phyloP scores from a whole-genome alignment of 139 green algal species.

The Nannochloris sp. region DNA sequence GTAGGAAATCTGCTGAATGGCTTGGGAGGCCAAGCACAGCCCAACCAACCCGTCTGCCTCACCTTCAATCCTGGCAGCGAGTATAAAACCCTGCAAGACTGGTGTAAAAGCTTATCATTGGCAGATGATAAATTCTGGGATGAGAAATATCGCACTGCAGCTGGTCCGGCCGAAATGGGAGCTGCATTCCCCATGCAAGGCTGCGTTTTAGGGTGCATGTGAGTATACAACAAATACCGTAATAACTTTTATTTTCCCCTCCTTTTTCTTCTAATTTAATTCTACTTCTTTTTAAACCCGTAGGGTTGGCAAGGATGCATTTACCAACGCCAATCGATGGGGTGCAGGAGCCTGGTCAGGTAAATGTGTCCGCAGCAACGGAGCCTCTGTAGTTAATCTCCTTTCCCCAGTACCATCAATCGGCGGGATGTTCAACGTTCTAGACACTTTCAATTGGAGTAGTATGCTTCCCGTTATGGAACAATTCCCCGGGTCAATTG shows the following conservation, averaged over 20 bases:
- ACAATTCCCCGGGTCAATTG: background rate
- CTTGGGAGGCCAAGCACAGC: too few relatives aligned
- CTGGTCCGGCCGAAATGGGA: background rate
- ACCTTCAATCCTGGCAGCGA: too few relatives aligned
- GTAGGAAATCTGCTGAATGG: too few relatives aligned
- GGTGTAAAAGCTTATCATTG: background rate
- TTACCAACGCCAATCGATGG: background rate
- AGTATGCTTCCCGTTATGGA: background rate
- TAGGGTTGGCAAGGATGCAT: constrained; percentile 4
- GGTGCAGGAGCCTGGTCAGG: constrained; percentile 7
- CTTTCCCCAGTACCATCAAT: constrained; percentile 4
- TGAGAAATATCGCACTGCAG: background rate
- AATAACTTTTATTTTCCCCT: too few relatives aligned
- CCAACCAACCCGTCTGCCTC: too few relatives aligned
- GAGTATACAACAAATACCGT: background rate
- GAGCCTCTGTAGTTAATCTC: background rate
- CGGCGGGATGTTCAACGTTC: constrained; percentile 1
- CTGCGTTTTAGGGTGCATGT: constrained; percentile 11
- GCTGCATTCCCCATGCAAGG: constrained; percentile 2
- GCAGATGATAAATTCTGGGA: background rate
- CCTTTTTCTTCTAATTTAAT: background rate
- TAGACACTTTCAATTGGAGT: constrained; percentile 7
- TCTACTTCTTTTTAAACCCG: background rate
- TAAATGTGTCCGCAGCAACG: constrained; percentile 2
- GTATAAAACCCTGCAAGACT: background rate